Evolutionary conservation across 805 yeast genomes (phyloP).

Genomic region (Starmerella bombi): DNA sequence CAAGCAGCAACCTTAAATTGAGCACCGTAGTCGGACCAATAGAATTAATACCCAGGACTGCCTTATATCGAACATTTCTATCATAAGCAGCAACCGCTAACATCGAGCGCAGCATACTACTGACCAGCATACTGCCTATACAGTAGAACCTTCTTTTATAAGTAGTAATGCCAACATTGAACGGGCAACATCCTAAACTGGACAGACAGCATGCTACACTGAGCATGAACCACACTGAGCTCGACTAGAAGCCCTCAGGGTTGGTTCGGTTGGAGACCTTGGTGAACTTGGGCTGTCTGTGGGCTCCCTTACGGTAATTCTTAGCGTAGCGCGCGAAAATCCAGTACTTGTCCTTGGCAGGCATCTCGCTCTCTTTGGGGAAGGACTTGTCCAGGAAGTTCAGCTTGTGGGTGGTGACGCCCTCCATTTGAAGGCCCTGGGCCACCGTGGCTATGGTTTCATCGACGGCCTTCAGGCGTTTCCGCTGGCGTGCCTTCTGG

Average conservation of each 20-base stretch:
- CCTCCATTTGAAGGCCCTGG: constrained; percentile 33
- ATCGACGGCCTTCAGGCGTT: constrained; percentile 73
- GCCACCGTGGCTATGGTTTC: constrained; percentile 53
- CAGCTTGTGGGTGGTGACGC: constrained; percentile 27
- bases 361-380: constrained; percentile 76
- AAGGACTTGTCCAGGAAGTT: constrained; percentile 33
- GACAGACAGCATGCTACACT: too few species aligned
- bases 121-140: too few species aligned
- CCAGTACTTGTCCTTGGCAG: constrained; percentile 71
- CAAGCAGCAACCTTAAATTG: too few species aligned
- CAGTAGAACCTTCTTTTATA: too few species aligned
- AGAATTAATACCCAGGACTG: too few species aligned
- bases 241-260: constrained; percentile 48
- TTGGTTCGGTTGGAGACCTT: constrained; percentile 65
- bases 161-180: too few species aligned
- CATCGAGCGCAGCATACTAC: too few species aligned
- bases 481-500: constrained; percentile 75
- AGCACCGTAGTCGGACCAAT: too few species aligned
- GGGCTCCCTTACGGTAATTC: constrained; percentile 79
- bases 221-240: too few species aligned
- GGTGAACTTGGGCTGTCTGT: constrained; percentile 75
- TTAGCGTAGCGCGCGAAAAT: constrained; percentile 61
- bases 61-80: too few species aligned
- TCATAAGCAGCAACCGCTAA: too few species aligned
- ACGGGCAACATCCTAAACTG: too few species aligned